A percentile compares a stretch with the other conserved stretches of the same genome.
Conservation (phyloP, 495 filamentous ascomycete species). For the Talaromyces proteolyticus region DNA sequence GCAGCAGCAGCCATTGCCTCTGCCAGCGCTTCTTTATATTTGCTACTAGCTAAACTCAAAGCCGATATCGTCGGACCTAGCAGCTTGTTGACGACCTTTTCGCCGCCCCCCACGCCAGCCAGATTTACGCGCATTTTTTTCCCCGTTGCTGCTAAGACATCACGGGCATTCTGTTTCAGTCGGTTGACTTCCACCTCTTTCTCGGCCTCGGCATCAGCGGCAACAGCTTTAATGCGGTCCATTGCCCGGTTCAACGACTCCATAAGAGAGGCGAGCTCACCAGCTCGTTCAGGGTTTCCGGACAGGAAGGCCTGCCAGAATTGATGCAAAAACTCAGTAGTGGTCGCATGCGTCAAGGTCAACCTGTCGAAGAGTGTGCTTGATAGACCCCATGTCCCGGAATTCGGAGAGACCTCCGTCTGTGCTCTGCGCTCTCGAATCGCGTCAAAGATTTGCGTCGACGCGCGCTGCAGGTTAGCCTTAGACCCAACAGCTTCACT, state of each 20-base stretch:
- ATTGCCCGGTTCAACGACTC: constrained; percentile 70
- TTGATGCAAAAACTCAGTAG: constrained; percentile 89
- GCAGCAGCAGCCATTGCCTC: constrained; percentile 36
- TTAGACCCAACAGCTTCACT: constrained; percentile 30
- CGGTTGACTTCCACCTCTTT: constrained; percentile 51
- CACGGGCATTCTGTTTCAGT: constrained; percentile 60
- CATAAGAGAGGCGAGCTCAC: constrained; percentile 68
- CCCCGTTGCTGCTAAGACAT: constrained; percentile 61
- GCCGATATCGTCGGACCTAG: constrained; percentile 65
- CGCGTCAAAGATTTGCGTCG: constrained; percentile 36
- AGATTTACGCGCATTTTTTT: constrained; percentile 60
- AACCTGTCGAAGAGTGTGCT: constrained; percentile 62
- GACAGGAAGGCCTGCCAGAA: constrained; percentile 91
- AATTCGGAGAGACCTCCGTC: constrained; percentile 20
- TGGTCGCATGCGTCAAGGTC: constrained; percentile 82
- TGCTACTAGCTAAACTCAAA: constrained; percentile 53
- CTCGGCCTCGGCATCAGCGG: constrained; percentile 70
- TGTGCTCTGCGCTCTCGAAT: constrained; percentile 36
- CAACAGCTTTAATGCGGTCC: constrained; percentile 78
- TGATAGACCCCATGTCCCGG: constrained; percentile 59
- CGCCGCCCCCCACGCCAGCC: constrained; percentile 64
- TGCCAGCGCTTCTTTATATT: constrained; percentile 60
- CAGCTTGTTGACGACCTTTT: constrained; percentile 66
- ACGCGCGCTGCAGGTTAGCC: constrained; percentile 26
- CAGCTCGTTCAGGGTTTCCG: constrained; percentile 68